Evolutionary conservation across 495 filamentous ascomycete genomes (phyloP).

Genomic region (Penicillium arizonense): DNA sequence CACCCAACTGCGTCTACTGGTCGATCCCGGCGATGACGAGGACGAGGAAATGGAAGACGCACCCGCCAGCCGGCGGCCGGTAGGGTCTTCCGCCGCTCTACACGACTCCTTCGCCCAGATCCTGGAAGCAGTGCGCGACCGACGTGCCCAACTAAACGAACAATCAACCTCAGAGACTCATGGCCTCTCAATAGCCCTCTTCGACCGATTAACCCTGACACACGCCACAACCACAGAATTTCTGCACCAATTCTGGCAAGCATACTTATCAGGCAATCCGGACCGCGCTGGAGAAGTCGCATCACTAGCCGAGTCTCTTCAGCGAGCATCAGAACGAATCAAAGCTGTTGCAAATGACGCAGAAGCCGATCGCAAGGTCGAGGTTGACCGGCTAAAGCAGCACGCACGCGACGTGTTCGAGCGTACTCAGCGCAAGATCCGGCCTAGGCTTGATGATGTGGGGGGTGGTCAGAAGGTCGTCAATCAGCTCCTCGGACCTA

Average conservation of each 20-base stretch:
- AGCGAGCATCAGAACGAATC: slow-evolving; percentile 74
- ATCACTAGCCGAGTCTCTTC: slow-evolving; percentile 74
- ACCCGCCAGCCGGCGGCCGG: slow-evolving; percentile 27
- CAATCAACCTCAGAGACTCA: slow-evolving; percentile 44
- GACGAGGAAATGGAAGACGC: slow-evolving; percentile 52
- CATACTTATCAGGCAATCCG: slow-evolving; percentile 80
- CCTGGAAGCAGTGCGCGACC: slow-evolving; percentile 45
- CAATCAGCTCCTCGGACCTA: slow-evolving; percentile 68
- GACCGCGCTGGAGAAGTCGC: slow-evolving; percentile 72
- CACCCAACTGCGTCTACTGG: slow-evolving; percentile 36
- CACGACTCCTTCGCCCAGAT: slow-evolving; percentile 42
- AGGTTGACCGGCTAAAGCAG: slow-evolving; percentile 58
- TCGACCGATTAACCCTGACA: slow-evolving; percentile 75
- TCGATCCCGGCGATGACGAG: slow-evolving; percentile 61
- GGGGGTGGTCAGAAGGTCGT: slow-evolving; percentile 77
- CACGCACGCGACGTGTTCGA: slow-evolving; percentile 66
- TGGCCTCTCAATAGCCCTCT: slow-evolving; percentile 62
- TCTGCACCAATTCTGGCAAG: slow-evolving; percentile 91
- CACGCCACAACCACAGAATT: slow-evolving; percentile 94
- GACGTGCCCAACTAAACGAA: slow-evolving; percentile 32
- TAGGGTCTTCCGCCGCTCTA: slow-evolving; percentile 36
- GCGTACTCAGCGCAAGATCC: slow-evolving; percentile 66
- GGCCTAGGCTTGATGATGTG: slow-evolving; percentile 60
- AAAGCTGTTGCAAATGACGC: slow-evolving; percentile 77
- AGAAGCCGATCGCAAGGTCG: slow-evolving; percentile 63